Conservation (phyloP, 2,329 filamentous ascomycete genomes). For the Mollisia scopiformis region DNA sequence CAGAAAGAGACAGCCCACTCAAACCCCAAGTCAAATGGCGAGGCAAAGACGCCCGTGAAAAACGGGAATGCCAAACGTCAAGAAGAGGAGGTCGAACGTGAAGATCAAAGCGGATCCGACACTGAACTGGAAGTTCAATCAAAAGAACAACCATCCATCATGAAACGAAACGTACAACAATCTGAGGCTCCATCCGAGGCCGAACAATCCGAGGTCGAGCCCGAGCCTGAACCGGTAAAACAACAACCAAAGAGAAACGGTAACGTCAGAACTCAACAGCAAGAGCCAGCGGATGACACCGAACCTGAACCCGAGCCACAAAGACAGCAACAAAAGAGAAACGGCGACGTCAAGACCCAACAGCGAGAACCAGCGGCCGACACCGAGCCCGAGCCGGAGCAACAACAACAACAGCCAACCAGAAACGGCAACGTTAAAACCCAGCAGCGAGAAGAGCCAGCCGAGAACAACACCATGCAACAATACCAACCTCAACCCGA, state of each 20-base stretch:
- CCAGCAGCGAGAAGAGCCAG: neutral
- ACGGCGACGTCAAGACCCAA: neutral
- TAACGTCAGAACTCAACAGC: neutral
- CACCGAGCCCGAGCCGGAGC: neutral
- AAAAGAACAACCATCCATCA: neutral
- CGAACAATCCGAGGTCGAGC: neutral
- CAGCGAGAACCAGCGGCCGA: neutral
- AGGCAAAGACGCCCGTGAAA: neutral
- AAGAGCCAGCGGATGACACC: neutral
- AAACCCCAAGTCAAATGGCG: neutral
- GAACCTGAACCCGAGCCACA: neutral
- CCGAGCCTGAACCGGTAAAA: neutral
- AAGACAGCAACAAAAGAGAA: neutral
- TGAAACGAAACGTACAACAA: too few relatives aligned
- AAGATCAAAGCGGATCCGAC: neutral
- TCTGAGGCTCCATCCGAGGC: too few relatives aligned
- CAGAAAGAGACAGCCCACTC: neutral
- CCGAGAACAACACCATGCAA: neutral
- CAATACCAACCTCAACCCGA: neutral
- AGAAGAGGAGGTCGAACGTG: neutral
- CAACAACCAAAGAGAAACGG: neutral
- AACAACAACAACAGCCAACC: neutral
- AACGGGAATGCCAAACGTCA: neutral
- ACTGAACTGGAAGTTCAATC: neutral
- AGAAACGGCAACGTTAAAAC: neutral